phyloP scores from a whole-genome alignment of 1,139 yeast species.

The Kodamaea suecica region DNA sequence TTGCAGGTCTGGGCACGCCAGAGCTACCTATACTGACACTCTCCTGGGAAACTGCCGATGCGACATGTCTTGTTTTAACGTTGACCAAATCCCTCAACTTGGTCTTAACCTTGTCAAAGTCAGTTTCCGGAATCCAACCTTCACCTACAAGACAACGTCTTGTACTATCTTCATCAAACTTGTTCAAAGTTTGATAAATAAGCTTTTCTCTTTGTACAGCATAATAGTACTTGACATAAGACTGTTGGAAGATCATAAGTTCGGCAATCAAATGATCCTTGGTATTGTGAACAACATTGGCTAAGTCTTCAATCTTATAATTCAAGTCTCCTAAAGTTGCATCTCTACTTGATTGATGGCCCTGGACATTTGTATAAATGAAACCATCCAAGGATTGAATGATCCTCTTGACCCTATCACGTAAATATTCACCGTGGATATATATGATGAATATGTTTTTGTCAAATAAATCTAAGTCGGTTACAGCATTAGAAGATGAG shows the following conservation, averaged over 20 bases:
- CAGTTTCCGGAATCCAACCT: constrained; percentile 80
- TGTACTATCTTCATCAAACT: constrained; percentile 79
- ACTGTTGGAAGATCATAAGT: constrained; percentile 63
- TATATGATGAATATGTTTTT: constrained; percentile 81
- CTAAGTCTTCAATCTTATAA: constrained; percentile 44
- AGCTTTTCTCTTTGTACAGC: constrained; percentile 67
- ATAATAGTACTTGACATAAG: constrained; percentile 33
- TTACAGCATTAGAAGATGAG: constrained; percentile 8
- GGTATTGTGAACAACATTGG: constrained; percentile 66
- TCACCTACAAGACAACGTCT: constrained; percentile 93
- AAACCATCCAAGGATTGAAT: constrained; percentile 83
- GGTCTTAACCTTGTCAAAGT: constrained; percentile 21
- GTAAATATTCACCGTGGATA: constrained; percentile 79
- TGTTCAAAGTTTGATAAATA: constrained; percentile 71
- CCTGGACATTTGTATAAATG: constrained; percentile 61
- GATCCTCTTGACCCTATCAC: constrained; percentile 66
- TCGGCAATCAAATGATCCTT: constrained; percentile 69
- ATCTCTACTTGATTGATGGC: constrained; percentile 48
- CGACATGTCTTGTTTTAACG: neutral
- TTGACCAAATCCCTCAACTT: neutral
- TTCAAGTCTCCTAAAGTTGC: constrained; percentile 61
- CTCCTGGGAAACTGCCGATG: neutral
- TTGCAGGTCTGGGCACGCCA: neutral
- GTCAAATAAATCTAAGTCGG: constrained; percentile 45
- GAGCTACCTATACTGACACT: neutral